Evolutionary conservation across 2,329 filamentous ascomycete species (phyloP).

Genomic region (Arthrobotrys entomopaga): DNA sequence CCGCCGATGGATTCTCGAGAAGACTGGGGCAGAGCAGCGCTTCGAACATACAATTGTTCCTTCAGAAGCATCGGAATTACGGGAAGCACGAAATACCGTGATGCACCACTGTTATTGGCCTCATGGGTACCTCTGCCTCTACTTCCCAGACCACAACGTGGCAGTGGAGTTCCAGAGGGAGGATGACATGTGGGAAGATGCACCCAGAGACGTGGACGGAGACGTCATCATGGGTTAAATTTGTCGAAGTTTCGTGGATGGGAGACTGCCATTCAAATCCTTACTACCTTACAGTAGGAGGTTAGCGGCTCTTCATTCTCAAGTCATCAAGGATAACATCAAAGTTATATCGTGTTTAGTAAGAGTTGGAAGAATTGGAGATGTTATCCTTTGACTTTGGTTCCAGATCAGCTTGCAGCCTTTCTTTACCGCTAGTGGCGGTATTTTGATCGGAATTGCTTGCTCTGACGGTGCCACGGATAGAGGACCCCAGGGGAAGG

Average conservation of each 20-base stretch:
- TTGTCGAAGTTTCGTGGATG: slow-evolving; percentile 45
- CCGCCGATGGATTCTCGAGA: slow-evolving; percentile 29
- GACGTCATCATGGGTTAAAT: slow-evolving; percentile 44
- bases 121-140: slow-evolving; percentile 41
- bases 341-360: neutral
- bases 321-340: slow-evolving; percentile 1
- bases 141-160: slow-evolving; percentile 30
- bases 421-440: slow-evolving; percentile 3
- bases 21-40: slow-evolving; percentile 29
- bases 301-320: slow-evolving; percentile 41
- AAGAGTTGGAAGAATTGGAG: slow-evolving; percentile 1
- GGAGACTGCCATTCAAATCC: slow-evolving; percentile 18
- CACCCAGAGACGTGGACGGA: slow-evolving; percentile 39
- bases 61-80: slow-evolving; percentile 34
- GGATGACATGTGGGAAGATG: slow-evolving; percentile 48
- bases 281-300: slow-evolving; percentile 20
- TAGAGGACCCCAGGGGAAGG: slow-evolving; percentile 17
- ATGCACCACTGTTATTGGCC: slow-evolving; percentile 40
- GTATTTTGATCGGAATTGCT: slow-evolving; percentile 5
- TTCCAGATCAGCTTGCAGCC: slow-evolving; percentile 16
- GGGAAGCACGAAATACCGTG: slow-evolving; percentile 45
- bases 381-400: slow-evolving; percentile 13
- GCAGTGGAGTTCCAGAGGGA: slow-evolving; percentile 34
- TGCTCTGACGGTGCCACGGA: slow-evolving; percentile 23
- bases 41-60: slow-evolving; percentile 25